A percentile compares a stretch with the other conserved stretches of the same genome.
These are phyloP conservation scores for Phaeosphaeriaceae sp. DNA, from an alignment of 2,329 filamentous ascomycete species.

Conservation along the genomic window DNA sequence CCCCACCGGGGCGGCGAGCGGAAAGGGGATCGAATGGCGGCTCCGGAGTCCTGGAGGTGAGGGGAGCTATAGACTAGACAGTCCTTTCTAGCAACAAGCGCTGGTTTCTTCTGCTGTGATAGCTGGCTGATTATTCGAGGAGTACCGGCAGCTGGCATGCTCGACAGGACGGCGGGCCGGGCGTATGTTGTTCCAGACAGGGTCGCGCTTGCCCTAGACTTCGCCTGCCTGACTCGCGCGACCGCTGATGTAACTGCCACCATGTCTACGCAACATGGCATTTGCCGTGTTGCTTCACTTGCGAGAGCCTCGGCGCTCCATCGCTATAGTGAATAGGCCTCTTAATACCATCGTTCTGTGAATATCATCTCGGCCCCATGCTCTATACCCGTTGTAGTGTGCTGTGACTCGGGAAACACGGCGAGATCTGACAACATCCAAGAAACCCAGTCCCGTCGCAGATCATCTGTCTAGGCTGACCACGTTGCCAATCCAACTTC, in stretches of 20 bases:
- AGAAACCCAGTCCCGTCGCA: slow-evolving; percentile 28
- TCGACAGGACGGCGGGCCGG: slow-evolving; percentile 25
- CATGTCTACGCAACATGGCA: background rate
- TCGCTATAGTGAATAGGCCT: background rate
- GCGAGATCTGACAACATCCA: slow-evolving; percentile 23
- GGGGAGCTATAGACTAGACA: background rate
- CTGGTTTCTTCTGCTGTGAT: slow-evolving; percentile 9
- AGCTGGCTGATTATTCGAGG: slow-evolving; percentile 25
- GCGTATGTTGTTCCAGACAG: slow-evolving; percentile 26
- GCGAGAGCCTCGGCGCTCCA: background rate
- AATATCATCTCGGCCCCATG: slow-evolving; percentile 1
- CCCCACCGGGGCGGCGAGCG: slow-evolving; percentile 51
- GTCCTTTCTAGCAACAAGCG: slow-evolving; percentile 4
- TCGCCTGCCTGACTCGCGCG: slow-evolving; percentile 17
- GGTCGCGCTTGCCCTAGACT: slow-evolving; percentile 14
- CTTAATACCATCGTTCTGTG: slow-evolving; percentile 3
- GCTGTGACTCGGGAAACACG: slow-evolving; percentile 14
- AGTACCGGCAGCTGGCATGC: slow-evolving; percentile 19
- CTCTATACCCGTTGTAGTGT: background rate
- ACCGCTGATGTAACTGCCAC: slow-evolving; percentile 16
- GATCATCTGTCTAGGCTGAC: slow-evolving; percentile 39
- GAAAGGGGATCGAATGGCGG: slow-evolving; percentile 18
- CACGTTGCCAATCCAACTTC: slow-evolving; percentile 23
- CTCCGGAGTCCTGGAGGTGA: slow-evolving; percentile 3
- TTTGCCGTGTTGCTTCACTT: background rate